These are phyloP conservation scores for Pseudocercospora macadamiae DNA, from an alignment of 2,329 filamentous ascomycete genomes.

Conservation along the genomic window DNA sequence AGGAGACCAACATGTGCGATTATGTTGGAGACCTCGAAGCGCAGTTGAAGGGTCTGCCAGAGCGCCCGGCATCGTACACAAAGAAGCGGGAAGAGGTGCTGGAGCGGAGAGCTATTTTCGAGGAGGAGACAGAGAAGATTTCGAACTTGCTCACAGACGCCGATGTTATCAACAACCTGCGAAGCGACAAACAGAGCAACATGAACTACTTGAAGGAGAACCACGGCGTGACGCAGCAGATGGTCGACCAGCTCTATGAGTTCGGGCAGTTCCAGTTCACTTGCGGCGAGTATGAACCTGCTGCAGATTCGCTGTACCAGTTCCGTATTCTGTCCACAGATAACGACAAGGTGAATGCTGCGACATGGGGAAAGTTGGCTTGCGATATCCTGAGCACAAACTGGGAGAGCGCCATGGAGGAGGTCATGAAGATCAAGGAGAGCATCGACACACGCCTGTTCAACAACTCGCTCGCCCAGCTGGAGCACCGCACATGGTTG, in stretches of 20 bases:
- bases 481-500: slow-evolving; percentile 94
- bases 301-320: slow-evolving; percentile 91
- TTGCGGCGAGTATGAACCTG: slow-evolving; percentile 89
- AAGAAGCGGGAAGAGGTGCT: slow-evolving; percentile 90
- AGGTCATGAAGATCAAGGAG: slow-evolving; percentile 87
- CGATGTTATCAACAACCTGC: slow-evolving; percentile 84
- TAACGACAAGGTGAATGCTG: slow-evolving; percentile 93
- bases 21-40: slow-evolving; percentile 92
- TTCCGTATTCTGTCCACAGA: slow-evolving; percentile 98
- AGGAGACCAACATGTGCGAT: slow-evolving; percentile 98
- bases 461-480: slow-evolving; percentile 92
- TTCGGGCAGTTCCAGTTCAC: slow-evolving; percentile 98
- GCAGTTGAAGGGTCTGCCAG: slow-evolving; percentile 79
- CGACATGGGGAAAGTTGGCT: slow-evolving; percentile 97
- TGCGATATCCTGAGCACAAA: slow-evolving; percentile 93
- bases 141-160: slow-evolving; percentile 83
- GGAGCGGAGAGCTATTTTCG: slow-evolving; percentile 76
- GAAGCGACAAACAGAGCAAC: slow-evolving; percentile 98
- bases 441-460: slow-evolving; percentile 92
- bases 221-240: slow-evolving; percentile 90
- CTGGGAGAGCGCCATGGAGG: slow-evolving; percentile 93
- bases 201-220: slow-evolving; percentile 97
- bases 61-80: slow-evolving; percentile 80
- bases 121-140: slow-evolving; percentile 87
- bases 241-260: slow-evolving; percentile 94